Evolutionary conservation across 441 rosid species (phyloP).

Genomic region (Populus hybrid): DNA sequence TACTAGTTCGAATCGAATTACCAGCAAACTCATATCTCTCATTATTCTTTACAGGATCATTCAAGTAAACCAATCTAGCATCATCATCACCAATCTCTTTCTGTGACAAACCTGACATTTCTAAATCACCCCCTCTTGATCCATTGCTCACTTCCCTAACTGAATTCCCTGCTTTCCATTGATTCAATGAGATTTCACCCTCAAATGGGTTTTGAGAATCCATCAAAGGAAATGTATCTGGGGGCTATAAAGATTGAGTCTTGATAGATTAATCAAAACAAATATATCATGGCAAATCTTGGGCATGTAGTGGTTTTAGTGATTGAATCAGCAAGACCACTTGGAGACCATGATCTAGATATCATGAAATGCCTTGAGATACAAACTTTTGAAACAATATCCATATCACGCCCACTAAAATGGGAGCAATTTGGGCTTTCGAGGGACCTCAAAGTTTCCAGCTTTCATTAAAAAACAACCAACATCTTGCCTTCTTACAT

Average conservation of each 20-base stretch:
- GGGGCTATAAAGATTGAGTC: conserved; percentile 10
- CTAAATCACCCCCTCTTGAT: conserved; percentile 66
- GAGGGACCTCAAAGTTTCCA: too few relatives aligned
- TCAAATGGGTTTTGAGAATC: conserved; percentile 45
- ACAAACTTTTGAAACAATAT: too few relatives aligned
- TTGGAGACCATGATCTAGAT: conserved; percentile 28
- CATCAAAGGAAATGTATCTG: conserved; percentile 35
- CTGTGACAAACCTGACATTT: conserved; percentile 55
- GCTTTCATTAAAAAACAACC: too few relatives aligned
- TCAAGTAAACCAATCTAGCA: conserved; percentile 68
- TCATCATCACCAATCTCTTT: conserved; percentile 88
- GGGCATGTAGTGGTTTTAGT: background rate
- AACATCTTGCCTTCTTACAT: too few relatives aligned
- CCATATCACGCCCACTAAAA: too few relatives aligned
- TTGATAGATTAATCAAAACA: conserved; percentile 21
- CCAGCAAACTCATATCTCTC: conserved; percentile 73
- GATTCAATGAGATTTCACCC: conserved; percentile 60
- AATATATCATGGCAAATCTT: conserved; percentile 9
- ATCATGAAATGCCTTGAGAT: too few relatives aligned
- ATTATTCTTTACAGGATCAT: conserved; percentile 52
- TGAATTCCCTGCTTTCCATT: conserved; percentile 44
- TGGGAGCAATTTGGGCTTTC: too few relatives aligned
- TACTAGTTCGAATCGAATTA: conserved; percentile 67
- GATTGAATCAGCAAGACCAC: conserved; percentile 24
- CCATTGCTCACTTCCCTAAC: conserved; percentile 68